Percentiles rank a stretch among this genome's conserved stretches.
Conservation (phyloP, 129 eudicot genomes). For the Logfia minima region DNA sequence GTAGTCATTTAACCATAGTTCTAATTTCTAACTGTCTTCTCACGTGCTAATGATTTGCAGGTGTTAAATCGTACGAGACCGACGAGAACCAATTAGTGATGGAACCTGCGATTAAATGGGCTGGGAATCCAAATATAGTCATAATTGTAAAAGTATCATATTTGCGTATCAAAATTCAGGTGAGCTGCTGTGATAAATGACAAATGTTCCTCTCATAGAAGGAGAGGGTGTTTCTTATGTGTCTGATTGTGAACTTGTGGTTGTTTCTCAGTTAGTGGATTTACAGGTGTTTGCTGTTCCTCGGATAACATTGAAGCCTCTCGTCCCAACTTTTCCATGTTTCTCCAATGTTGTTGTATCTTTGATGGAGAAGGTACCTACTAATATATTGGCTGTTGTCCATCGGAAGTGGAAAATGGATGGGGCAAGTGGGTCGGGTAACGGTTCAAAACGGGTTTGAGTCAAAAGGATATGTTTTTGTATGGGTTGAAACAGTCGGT, state of each 20-base stretch:
- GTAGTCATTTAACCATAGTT: neutral
- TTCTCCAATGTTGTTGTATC: conserved; percentile 68
- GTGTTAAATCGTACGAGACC: conserved; percentile 70
- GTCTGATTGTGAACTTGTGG: conserved; percentile 21
- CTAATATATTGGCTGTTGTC: neutral
- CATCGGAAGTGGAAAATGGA: neutral
- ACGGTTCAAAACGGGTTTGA: neutral
- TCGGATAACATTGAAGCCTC: conserved; percentile 72
- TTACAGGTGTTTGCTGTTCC: conserved; percentile 72
- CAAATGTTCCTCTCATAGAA: conserved; percentile 9
- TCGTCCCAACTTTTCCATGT: conserved; percentile 80
- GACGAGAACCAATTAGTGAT: conserved; percentile 78
- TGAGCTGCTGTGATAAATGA: conserved; percentile 24
- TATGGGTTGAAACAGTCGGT: neutral
- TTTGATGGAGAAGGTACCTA: conserved; percentile 72
- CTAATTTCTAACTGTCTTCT: neutral
- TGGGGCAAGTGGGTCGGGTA: neutral
- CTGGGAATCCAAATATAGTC: conserved; percentile 82
- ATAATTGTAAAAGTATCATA: conserved; percentile 48
- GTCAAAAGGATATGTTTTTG: neutral
- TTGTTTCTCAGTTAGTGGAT: conserved; percentile 66
- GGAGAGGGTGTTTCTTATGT: neutral
- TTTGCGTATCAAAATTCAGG: conserved; percentile 63
- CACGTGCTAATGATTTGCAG: conserved; percentile 36
- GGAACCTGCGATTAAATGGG: conserved; percentile 93